phyloP scores from a whole-genome alignment of 1,284 basidiomycete genomes.

The Puccinia polysora region DNA sequence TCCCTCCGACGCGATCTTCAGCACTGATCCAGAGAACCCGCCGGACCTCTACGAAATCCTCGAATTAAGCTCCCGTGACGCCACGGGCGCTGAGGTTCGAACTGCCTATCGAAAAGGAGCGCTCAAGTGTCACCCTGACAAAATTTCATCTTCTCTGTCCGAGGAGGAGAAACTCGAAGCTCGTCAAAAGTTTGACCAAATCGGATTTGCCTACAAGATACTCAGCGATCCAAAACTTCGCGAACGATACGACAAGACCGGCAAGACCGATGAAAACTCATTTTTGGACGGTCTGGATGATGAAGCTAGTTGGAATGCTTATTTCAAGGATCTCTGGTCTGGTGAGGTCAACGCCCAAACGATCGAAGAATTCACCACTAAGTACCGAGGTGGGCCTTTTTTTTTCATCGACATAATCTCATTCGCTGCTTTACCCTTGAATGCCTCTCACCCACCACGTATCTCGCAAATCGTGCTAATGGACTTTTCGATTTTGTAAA shows the following conservation, averaged over 20 bases:
- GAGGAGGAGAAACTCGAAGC: constrained; percentile 1
- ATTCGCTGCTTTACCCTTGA: background rate
- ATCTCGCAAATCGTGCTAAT: background rate
- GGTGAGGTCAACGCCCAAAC: constrained; percentile 39
- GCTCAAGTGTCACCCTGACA: constrained; percentile 35
- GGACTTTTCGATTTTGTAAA: background rate
- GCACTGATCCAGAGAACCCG: constrained; percentile 1
- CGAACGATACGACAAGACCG: constrained; percentile 25
- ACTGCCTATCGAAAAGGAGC: constrained; percentile 31
- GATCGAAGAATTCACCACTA: constrained; percentile 42
- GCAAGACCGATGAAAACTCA: background rate
- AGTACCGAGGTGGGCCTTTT: constrained; percentile 25
- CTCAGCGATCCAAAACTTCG: constrained; percentile 25
- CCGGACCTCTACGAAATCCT: constrained; percentile 22
- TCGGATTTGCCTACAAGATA: constrained; percentile 39
- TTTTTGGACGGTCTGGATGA: constrained; percentile 15
- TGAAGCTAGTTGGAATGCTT: constrained; percentile 33
- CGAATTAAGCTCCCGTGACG: background rate
- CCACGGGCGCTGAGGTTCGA: constrained; percentile 19
- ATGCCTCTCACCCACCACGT: background rate
- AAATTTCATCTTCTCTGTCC: constrained; percentile 1
- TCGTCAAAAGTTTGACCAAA: constrained; percentile 25
- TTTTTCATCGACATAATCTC: background rate
- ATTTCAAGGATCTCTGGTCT: constrained; percentile 42
- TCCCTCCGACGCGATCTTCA: too few relatives aligned